Evolutionary conservation across 2,329 filamentous ascomycete species (phyloP).

Genomic region (Trichoderma sp.): DNA sequence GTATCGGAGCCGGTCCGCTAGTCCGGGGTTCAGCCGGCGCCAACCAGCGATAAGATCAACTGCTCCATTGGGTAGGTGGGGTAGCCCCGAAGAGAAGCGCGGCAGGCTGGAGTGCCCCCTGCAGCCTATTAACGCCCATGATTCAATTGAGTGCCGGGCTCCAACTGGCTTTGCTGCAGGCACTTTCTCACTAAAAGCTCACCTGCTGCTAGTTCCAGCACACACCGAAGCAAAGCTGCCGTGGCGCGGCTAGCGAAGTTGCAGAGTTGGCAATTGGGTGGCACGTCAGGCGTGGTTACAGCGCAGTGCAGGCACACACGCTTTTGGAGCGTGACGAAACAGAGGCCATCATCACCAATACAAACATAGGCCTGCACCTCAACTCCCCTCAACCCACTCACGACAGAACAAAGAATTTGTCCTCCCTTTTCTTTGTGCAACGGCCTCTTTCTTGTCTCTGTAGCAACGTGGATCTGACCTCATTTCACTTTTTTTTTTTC

Average conservation of each 20-base stretch:
- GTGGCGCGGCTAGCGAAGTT: background rate
- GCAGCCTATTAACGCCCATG: conserved; percentile 13
- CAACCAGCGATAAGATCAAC: conserved; percentile 13
- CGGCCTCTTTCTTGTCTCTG: background rate
- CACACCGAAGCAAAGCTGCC: conserved; percentile 8
- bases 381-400: background rate
- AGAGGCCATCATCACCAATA: background rate
- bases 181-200: conserved; percentile 10
- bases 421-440: background rate
- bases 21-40: conserved; percentile 17
- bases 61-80: conserved; percentile 22
- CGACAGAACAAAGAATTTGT: background rate
- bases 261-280: background rate
- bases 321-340: background rate
- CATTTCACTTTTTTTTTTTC: background rate
- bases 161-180: background rate
- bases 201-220: conserved; percentile 1
- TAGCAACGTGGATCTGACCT: conserved; percentile 13
- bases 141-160: background rate
- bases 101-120: background rate
- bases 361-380: too few relatives aligned
- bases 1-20: conserved; percentile 14
- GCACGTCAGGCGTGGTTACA: background rate
- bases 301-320: background rate
- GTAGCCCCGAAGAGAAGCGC: background rate